Base-by-base conservation (phyloP, 169 alveolate genomes). In the Cryptosporidium muris region DNA sequence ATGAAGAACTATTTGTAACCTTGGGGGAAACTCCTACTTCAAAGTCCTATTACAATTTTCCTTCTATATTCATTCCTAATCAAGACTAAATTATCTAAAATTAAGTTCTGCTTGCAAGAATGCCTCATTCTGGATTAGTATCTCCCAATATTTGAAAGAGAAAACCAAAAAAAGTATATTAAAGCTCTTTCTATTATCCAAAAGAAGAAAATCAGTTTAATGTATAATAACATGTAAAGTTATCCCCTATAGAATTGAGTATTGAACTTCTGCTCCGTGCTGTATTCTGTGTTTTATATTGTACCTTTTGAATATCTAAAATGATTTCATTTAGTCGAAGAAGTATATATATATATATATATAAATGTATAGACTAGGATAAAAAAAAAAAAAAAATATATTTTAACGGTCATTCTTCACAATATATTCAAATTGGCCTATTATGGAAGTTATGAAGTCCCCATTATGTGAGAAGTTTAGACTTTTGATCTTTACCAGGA, bases 1-100 rank as follows among this genome's bases (percentile, higher is more conserved):
- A 74, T 37, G 85, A 74, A 37, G 85, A 74, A 7, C 67, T 74
- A 43, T 74, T 74, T 47, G 67, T 74, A 2, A 74, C 85, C 7
- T 68, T 74, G 6, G 85, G 85, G 36, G 68, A 74, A 37, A 74
- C 85, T 16, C 85, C 85, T 25, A 74, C 85, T 45, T 74, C 85
- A 56, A 74, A 58, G 34, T 56, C 85, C 12, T 11, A 51, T 11
- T 74, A 74, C 51, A 74, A 74, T 25, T 12, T 74, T 4, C 60
- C 85, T 8, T 54, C 62, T 42, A 11, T 74, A 14, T 74, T 74
- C 49, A 64, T 74, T 40, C 85, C 85, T n/a, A 74, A 74, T 60
- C 85, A 74, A 74, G 85, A 74, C 36, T 67, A 64, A 51, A 51
- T 38, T n/a, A 36, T n/a, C 16, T n/a, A 67, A 36, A 4, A 2